phyloP scores from a whole-genome alignment of 306 rosid genomes.

The Echinosophora koreensis region DNA sequence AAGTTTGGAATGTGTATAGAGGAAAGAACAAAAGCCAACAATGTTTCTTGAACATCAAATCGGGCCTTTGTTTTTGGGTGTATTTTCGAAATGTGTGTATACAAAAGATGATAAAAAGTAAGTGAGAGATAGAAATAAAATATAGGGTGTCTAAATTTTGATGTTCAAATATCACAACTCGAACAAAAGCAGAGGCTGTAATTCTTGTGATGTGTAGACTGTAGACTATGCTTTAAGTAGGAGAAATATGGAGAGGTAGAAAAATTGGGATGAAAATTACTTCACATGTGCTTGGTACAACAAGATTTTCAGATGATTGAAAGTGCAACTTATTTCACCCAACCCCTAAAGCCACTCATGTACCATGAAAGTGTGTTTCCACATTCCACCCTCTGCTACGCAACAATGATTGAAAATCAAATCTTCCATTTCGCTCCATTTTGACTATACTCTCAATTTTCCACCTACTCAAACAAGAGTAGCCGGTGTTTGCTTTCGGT shows the following conservation, averaged over 20 bases:
- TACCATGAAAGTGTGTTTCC: slow-evolving; percentile 18
- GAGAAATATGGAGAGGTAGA: background rate
- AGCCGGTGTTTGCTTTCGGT: slow-evolving; percentile 35
- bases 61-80: too few species aligned
- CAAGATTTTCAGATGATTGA: background rate
- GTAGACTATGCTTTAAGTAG: background rate
- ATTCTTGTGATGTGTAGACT: background rate
- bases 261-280: background rate
- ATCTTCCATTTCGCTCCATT: background rate
- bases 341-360: background rate
- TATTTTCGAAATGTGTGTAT: too few species aligned
- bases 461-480: slow-evolving; percentile 1
- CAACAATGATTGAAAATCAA: background rate
- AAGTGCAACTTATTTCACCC: background rate
- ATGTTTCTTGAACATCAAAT: too few species aligned
- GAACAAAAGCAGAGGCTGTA: slow-evolving; percentile 14
- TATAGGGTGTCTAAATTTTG: too few species aligned
- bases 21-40: slow-evolving; percentile 28
- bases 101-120: too few species aligned
- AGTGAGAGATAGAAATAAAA: too few species aligned
- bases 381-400: background rate
- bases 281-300: background rate
- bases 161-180: too few species aligned
- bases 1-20: slow-evolving; percentile 25
- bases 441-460: slow-evolving; percentile 26